These are phyloP conservation scores for Pterula multifida DNA, from an alignment of 1,284 basidiomycete species.

Conservation along the genomic window DNA sequence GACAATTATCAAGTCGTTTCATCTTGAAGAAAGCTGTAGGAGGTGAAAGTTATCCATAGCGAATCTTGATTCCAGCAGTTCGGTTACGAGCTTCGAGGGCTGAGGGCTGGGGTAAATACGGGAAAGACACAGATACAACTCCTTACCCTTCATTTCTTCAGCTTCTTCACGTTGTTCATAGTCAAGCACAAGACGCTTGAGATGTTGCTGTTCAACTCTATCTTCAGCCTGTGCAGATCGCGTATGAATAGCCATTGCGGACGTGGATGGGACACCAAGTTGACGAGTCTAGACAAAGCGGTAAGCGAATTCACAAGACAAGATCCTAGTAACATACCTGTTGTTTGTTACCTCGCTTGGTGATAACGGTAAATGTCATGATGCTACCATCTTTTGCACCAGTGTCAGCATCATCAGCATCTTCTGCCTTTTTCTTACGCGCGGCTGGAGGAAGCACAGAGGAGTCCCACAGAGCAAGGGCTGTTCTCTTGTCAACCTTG, in stretches of 20 bases:
- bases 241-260: slow-evolving; percentile 81
- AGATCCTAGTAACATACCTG: slow-evolving; percentile 40
- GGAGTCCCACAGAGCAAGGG: slow-evolving; percentile 76
- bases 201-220: slow-evolving; percentile 88
- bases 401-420: slow-evolving; percentile 35
- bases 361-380: slow-evolving; percentile 92
- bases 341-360: slow-evolving; percentile 89
- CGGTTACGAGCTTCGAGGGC: slow-evolving; percentile 60
- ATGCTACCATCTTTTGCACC: slow-evolving; percentile 27
- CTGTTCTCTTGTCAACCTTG: slow-evolving; percentile 76
- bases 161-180: slow-evolving; percentile 80
- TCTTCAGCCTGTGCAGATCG: slow-evolving; percentile 83
- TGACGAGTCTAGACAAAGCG: slow-evolving; percentile 51
- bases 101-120: slow-evolving; percentile 15
- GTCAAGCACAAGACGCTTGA: slow-evolving; percentile 85
- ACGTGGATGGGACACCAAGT: slow-evolving; percentile 78
- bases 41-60: slow-evolving; percentile 24
- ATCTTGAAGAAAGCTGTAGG: background rate
- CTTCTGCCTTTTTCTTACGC: slow-evolving; percentile 44
- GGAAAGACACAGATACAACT: slow-evolving; percentile 5
- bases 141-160: slow-evolving; percentile 60
- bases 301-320: slow-evolving; percentile 7
- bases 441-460: slow-evolving; percentile 58
- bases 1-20: background rate
- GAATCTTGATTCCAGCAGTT: slow-evolving; percentile 56